These are phyloP conservation scores for Cutaneotrichosporon sp. DNA, from an alignment of 1,284 basidiomycete genomes.

Conservation along the genomic window DNA sequence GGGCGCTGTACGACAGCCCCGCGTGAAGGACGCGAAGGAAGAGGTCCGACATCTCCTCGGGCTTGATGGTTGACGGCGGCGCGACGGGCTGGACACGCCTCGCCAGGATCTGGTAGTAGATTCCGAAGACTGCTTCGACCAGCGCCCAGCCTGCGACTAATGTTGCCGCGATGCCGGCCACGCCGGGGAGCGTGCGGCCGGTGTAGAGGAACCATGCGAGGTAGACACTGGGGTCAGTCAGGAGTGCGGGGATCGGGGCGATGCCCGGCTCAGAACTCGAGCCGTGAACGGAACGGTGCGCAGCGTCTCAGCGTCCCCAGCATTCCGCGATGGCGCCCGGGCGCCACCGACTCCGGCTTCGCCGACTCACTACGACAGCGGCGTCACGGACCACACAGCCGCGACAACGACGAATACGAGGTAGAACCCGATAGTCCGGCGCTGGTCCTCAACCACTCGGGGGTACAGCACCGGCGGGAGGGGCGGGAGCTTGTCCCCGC, in stretches of 20 bases:
- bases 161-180: background rate
- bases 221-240: slow-evolving; percentile 43
- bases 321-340: no score
- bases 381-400: slow-evolving; percentile 66
- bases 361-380: slow-evolving; percentile 62
- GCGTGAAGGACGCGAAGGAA: slow-evolving; percentile 60
- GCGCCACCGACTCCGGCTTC: no score
- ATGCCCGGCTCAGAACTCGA: no score
- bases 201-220: slow-evolving; percentile 51
- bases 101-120: slow-evolving; percentile 62
- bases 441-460: background rate
- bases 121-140: slow-evolving; percentile 58
- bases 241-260: slow-evolving; percentile 11
- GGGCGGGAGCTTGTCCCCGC: slow-evolving; percentile 6
- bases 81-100: slow-evolving; percentile 55
- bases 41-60: slow-evolving; percentile 57
- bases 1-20: slow-evolving; percentile 41
- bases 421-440: slow-evolving; percentile 25
- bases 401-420: slow-evolving; percentile 49
- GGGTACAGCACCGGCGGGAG: slow-evolving; percentile 10
- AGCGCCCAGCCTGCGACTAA: slow-evolving; percentile 34
- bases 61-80: slow-evolving; percentile 46
- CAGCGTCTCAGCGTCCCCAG: no score
- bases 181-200: slow-evolving; percentile 37
- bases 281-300: no score